Base-by-base conservation (phyloP, 2,329 filamentous ascomycete genomes). In the Aspergillus sp. region DNA sequence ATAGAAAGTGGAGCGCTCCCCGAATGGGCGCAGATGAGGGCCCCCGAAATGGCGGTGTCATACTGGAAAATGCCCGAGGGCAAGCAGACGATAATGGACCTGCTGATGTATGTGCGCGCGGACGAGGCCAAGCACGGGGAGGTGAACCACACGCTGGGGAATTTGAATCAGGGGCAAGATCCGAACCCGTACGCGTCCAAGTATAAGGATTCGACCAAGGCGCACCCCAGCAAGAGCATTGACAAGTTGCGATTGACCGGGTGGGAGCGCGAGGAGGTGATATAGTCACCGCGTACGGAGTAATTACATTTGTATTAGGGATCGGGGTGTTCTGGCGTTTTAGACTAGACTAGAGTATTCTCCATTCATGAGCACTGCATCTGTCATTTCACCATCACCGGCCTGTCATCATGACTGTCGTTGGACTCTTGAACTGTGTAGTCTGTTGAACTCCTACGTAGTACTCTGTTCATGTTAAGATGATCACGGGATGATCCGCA, bases 1-100 rank as follows among this genome's bases (percentile, higher is more conserved):
- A 79, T 98, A 27, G 90, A 97, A 48, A 76, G 78, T 2, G 91
- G 91, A n/a, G 79, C 81, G 48, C 73, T 96, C 9, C 89, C 90
- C 0, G 81, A 81, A 57, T 98, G 93, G 90, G 74, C 80, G 28
- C 78, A 82, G 5, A 83, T 94, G 60, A 58, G 77, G 45, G 88
- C 93, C 2, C 93, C 93, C 0, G 87, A 94, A 49, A 89, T 98
- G 54, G 93, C 93, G 0, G 70, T 96, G 42, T 77, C 82, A 54
- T 98, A 98, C 70, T 98, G 90, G 88, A 81, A 86, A 38, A 96
- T 98, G 82, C 89, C 90, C 0, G 84, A 95, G 64, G 85, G 81
- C 2, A 75, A 85, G 48, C 79, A 83, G 28, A 86, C 82, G 1
- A 95, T 98, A 87, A 80, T 78, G 58, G 88, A 97, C 61, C 69